These are phyloP conservation scores for Euphorbia celastroides DNA, from an alignment of 441 rosid genomes.

Conservation along the genomic window DNA sequence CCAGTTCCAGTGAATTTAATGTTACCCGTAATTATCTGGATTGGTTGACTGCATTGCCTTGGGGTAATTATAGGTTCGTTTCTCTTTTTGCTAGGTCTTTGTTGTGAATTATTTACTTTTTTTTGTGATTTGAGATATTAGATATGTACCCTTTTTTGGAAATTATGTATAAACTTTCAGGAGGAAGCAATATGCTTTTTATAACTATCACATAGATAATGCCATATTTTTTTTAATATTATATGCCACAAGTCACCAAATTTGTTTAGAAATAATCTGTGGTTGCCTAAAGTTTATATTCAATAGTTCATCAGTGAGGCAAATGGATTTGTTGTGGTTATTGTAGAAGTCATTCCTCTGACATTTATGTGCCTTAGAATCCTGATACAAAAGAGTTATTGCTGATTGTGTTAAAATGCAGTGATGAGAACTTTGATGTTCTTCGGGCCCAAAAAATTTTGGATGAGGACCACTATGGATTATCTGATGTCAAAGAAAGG, in stretches of 20 bases:
- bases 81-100: slow-evolving; percentile 16
- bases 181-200: neutral
- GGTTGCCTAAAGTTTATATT: neutral
- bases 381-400: neutral
- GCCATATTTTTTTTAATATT: neutral
- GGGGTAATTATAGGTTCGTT: slow-evolving; percentile 84
- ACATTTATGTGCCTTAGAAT: neutral
- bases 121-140: neutral
- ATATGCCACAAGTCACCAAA: neutral
- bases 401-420: slow-evolving; percentile 28
- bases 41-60: slow-evolving; percentile 94
- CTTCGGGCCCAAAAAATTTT: slow-evolving; percentile 70
- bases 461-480: slow-evolving; percentile 91
- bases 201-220: neutral
- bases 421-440: slow-evolving; percentile 92
- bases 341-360: neutral
- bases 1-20: slow-evolving; percentile 99
- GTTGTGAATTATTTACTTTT: slow-evolving; percentile 5
- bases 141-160: neutral
- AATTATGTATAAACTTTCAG: neutral
- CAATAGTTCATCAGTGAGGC: neutral
- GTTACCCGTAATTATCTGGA: slow-evolving; percentile 88
- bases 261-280: neutral
- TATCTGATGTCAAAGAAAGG: slow-evolving; percentile 90
- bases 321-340: slow-evolving; percentile 5